Percentiles rank a stretch among this genome's conserved stretches.
Conservation (phyloP, 139 green algal species). For the Chlamydomonas schloesseri region DNA sequence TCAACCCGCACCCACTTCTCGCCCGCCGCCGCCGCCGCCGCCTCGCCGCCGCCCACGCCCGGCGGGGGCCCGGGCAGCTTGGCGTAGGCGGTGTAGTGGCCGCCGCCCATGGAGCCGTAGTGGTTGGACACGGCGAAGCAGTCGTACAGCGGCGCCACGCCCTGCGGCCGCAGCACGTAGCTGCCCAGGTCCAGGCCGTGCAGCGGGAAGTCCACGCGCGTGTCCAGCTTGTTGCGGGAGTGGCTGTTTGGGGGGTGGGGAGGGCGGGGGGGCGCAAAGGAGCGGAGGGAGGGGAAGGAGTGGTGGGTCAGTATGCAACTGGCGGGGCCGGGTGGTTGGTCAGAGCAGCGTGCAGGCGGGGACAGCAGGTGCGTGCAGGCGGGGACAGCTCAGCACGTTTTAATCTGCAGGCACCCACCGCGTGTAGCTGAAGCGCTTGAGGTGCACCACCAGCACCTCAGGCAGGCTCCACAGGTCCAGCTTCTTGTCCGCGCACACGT, state of each 20-base stretch:
- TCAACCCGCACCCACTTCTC: not conserved
- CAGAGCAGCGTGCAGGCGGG: no score
- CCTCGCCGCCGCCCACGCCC: not conserved
- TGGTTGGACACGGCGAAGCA: constrained; percentile 95
- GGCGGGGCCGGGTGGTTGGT: no score
- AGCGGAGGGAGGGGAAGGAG: not conserved
- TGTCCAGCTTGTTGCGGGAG: constrained; percentile 90
- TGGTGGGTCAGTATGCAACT: not conserved
- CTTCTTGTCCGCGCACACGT: constrained; percentile 89
- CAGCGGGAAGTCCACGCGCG: constrained; percentile 68
- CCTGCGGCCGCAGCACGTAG: constrained; percentile 53
- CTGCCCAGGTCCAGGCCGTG: constrained; percentile 82
- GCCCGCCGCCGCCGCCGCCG: not conserved
- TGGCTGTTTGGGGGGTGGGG: constrained; percentile 22
- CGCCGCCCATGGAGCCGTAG: constrained; percentile 91
- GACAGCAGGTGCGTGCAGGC: no score
- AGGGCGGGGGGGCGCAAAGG: not conserved
- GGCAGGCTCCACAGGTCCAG: constrained; percentile 93
- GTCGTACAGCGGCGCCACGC: constrained; percentile 79
- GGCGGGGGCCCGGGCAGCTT: constrained; percentile 60
- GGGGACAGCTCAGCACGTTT: no score
- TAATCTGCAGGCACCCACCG: constrained; percentile 57
- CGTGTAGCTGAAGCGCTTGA: constrained; percentile 96
- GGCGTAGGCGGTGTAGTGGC: constrained; percentile 96
- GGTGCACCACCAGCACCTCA: constrained; percentile 94